These are phyloP conservation scores for Cicer yamashitae DNA, from an alignment of 306 rosid species.

Conservation along the genomic window DNA sequence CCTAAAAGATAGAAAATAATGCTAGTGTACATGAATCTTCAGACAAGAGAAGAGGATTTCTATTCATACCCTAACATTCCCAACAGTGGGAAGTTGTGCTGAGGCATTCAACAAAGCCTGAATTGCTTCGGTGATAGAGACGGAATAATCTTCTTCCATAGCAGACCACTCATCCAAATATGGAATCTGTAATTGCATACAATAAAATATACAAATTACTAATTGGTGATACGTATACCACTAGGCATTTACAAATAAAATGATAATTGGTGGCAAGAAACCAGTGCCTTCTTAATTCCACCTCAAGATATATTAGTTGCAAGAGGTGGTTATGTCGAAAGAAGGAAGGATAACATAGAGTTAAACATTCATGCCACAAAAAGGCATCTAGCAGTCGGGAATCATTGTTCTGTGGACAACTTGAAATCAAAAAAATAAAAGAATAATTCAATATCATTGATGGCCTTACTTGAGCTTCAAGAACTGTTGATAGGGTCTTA, in stretches of 20 bases:
- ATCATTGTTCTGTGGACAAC: conserved; percentile 15
- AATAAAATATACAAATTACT: conserved; percentile 37
- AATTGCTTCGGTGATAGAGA: conserved; percentile 60
- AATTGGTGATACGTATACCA: conserved; percentile 20
- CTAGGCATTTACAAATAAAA: not conserved
- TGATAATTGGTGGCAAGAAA: conserved; percentile 23
- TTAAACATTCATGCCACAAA: not conserved
- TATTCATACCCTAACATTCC: conserved; percentile 64
- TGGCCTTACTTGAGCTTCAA: conserved; percentile 77
- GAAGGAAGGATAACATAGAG: conserved; percentile 13
- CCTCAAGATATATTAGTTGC: conserved; percentile 23
- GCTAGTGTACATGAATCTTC: conserved; percentile 3
- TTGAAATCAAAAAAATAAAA: conserved; percentile 34
- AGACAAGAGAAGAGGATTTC: conserved; percentile 34
- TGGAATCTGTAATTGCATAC: conserved; percentile 62
- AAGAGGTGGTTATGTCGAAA: conserved; percentile 14
- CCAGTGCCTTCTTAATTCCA: conserved; percentile 9
- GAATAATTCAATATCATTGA: conserved; percentile 10
- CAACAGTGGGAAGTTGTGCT: conserved; percentile 69
- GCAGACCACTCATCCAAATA: conserved; percentile 76
- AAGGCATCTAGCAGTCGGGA: conserved; percentile 17
- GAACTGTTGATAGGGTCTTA: conserved; percentile 63
- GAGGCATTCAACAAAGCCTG: conserved; percentile 78
- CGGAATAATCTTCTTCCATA: conserved; percentile 66
- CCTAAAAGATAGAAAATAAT: conserved; percentile 24